Evolutionary conservation across 495 filamentous ascomycete species (phyloP), one percentile per base, ranked within the genome.

Genomic region (Bombardia bombarda): DNA sequence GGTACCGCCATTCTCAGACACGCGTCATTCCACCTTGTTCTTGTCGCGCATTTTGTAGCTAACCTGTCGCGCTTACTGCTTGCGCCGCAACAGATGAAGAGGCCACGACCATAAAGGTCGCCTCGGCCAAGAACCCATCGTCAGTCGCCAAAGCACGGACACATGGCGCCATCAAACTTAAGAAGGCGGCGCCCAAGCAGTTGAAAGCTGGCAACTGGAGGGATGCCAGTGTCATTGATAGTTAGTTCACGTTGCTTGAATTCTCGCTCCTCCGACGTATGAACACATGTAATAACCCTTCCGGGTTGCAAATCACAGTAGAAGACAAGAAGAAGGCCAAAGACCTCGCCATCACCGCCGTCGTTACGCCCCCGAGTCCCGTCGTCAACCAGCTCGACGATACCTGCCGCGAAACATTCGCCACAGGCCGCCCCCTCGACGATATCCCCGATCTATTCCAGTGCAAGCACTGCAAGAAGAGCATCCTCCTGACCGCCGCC

Each of bases 401-500:
- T 32, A 75, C 70, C 43, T 73, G 79, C 13, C 74, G 80, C 43
- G 72, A 81, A 13, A 80, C 79, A 1, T 92, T 95, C 60, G 66
- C 81, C 9, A 86, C 77, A 30, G 81, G 83, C 34, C 76, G 80
- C 30, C 87, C 87, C 0, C 77, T 83, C 36, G 79, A 87, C 38
- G 83, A 86, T 47, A 47, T 65, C 13, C 72, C 79, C 5, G 81
- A 87, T 25, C 68, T 79, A 7, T 70, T 80, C n/a, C 72, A 83
- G 22, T 93, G 87, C 70, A 89, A 85, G 54, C 78, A 83, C 39
- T 93, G 87, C 69, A 89, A 86, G 63, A 84, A 87, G 46, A 78
- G 77, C 16, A 63, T 87, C 13, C 65, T 84, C 25, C 79, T 78
- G 47, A 67, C 70, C 5, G 73, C 69, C 4, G 75, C 75, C 3